phyloP scores from a whole-genome alignment of 495 filamentous ascomycete species.

The Penicillium malachiteum region DNA sequence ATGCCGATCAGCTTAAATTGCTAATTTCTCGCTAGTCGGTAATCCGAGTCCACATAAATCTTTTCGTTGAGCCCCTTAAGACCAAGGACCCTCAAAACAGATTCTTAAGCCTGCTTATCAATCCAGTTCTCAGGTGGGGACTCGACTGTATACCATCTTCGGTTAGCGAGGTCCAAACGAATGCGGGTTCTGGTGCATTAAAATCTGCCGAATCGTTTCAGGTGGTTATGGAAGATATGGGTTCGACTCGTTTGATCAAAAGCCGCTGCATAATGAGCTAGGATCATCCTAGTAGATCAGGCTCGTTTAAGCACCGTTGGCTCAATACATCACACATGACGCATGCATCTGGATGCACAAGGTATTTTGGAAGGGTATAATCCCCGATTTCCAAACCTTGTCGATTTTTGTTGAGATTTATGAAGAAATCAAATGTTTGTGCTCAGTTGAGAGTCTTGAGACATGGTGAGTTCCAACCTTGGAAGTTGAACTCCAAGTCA shows the following conservation, averaged over 20 bases:
- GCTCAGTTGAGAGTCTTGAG: no score
- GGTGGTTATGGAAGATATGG: neutral
- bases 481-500: no score
- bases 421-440: no score
- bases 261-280: neutral
- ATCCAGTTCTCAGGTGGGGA: neutral
- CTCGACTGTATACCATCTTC: neutral
- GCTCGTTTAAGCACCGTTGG: neutral
- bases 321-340: no score
- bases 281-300: slow-evolving; percentile 2
- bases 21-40: neutral
- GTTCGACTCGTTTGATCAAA: neutral
- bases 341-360: no score
- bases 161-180: neutral
- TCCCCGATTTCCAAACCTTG: no score
- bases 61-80: no score
- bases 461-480: no score
- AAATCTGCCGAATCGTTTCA: neutral
- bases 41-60: neutral
- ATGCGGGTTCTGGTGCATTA: neutral
- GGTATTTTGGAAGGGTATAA: no score
- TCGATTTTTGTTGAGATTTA: no score
- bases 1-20: neutral
- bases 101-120: neutral
- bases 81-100: no score